Percentiles rank a stretch among this genome's conserved stretches.
These are phyloP conservation scores for Medicago ruthenica DNA, from an alignment of 306 rosid species.

Conservation along the genomic window DNA sequence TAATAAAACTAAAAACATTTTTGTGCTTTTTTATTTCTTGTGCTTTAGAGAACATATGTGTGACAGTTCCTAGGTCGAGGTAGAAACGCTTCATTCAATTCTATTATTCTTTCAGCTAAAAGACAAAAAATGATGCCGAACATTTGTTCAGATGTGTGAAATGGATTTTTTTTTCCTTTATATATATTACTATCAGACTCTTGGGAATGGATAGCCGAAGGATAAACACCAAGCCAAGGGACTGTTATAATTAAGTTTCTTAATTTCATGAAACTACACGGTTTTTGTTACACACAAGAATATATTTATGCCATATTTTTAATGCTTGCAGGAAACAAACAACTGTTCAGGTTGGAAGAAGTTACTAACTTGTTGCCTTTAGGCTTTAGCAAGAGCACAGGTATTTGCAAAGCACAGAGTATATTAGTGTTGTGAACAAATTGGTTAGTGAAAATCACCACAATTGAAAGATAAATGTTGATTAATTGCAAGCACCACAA, in stretches of 20 bases:
- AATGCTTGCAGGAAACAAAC: conserved; percentile 46
- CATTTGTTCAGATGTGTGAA: no score
- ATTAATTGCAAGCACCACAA: not conserved
- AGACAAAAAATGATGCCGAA: no score
- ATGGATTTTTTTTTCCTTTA: no score
- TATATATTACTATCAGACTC: no score
- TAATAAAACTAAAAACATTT: no score
- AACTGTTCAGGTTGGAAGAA: conserved; percentile 55
- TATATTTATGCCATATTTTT: conserved; percentile 12
- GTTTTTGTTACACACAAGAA: conserved; percentile 20
- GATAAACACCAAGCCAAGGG: no score
- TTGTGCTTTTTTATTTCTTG: no score
- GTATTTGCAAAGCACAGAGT: not conserved
- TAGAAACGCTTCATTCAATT: no score
- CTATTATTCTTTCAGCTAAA: no score
- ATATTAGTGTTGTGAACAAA: conserved; percentile 5
- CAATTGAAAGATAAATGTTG: not conserved
- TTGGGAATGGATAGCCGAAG: no score
- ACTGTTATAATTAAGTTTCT: conserved; percentile 20
- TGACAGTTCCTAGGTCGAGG: no score
- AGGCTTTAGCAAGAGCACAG: conserved; percentile 4
- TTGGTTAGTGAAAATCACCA: conserved; percentile 4
- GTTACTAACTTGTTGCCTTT: conserved; percentile 46
- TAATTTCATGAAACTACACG: not conserved
- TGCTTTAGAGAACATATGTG: no score